Evolutionary conservation across 73 alveolate genomes (phyloP).

Genomic region (Effrenium voratum): DNA sequence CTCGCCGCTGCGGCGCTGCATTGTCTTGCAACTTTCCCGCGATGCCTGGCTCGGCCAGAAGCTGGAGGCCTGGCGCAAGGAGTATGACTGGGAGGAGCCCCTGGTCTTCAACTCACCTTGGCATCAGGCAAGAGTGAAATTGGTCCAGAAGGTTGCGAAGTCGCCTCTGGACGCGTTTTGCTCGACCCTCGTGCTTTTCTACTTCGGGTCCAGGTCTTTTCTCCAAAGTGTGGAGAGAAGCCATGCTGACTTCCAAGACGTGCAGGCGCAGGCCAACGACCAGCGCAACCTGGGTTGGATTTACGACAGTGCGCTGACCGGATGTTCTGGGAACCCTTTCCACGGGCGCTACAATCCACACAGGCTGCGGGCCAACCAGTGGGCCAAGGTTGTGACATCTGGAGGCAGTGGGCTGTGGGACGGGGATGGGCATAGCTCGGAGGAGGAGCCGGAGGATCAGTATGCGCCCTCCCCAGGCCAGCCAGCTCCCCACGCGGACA

Average conservation of each 20-base stretch:
- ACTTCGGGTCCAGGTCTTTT: not conserved
- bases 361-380: not conserved
- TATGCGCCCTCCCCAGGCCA: not conserved
- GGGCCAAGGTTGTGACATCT: not conserved
- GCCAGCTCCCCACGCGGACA: not conserved
- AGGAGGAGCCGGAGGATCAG: not conserved
- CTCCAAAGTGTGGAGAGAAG: not conserved
- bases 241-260: not conserved
- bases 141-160: no score
- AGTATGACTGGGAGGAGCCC: not conserved
- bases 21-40: no score
- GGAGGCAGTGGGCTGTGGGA: not conserved
- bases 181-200: not conserved
- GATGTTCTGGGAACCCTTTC: not conserved
- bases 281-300: not conserved
- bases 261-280: not conserved
- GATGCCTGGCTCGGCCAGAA: no score
- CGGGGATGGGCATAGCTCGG: not conserved
- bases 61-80: not conserved
- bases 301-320: not conserved
- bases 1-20: no score
- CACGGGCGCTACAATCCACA: not conserved
- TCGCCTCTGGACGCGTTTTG: not conserved
- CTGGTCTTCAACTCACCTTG: not conserved
- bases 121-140: not conserved